A percentile compares a stretch with the other conserved stretches of the same genome.
These are phyloP conservation scores for Thraustochytrium striatum DNA, from an alignment of 352 stramenopile genomes.

Conservation along the genomic window DNA sequence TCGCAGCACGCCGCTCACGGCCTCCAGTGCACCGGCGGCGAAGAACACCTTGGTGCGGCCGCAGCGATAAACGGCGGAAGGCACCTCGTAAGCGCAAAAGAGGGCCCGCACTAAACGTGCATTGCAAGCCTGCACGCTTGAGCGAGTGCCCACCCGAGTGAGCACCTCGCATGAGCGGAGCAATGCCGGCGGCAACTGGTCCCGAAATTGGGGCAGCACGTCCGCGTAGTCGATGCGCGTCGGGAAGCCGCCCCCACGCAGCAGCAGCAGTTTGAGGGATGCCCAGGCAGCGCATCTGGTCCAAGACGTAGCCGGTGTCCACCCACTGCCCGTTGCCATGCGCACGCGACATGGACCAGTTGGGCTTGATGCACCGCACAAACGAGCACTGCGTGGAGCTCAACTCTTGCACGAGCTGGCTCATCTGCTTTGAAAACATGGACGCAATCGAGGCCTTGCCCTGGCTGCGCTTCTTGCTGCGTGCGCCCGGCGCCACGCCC, in stretches of 20 bases:
- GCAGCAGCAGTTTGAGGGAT: constrained; percentile 69
- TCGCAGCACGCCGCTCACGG: constrained; percentile 50
- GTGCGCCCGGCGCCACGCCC: constrained; percentile 64
- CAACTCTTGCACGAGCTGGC: constrained; percentile 68
- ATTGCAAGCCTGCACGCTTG: constrained; percentile 57
- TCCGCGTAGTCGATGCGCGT: constrained; percentile 68
- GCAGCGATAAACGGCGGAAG: constrained; percentile 67
- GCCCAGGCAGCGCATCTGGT: constrained; percentile 67
- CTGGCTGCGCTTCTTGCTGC: not conserved
- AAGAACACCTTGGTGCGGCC: constrained; percentile 64
- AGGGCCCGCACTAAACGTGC: constrained; percentile 63
- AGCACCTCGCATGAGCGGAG: constrained; percentile 47
- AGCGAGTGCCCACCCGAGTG: constrained; percentile 56
- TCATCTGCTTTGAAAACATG: constrained; percentile 72
- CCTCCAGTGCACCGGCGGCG: constrained; percentile 51
- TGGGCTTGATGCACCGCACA: constrained; percentile 75
- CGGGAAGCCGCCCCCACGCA: constrained; percentile 66
- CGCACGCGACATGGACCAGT: constrained; percentile 60
- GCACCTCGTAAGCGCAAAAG: constrained; percentile 68
- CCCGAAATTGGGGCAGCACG: constrained; percentile 65
- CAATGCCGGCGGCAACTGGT: constrained; percentile 60
- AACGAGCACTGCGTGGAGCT: constrained; percentile 71
- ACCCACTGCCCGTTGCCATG: constrained; percentile 54
- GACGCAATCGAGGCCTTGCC: constrained; percentile 61
- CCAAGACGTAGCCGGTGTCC: constrained; percentile 67